Evolutionary conservation across 805 yeast genomes (phyloP).

Genomic region (Metschnikowia dekortorum): DNA sequence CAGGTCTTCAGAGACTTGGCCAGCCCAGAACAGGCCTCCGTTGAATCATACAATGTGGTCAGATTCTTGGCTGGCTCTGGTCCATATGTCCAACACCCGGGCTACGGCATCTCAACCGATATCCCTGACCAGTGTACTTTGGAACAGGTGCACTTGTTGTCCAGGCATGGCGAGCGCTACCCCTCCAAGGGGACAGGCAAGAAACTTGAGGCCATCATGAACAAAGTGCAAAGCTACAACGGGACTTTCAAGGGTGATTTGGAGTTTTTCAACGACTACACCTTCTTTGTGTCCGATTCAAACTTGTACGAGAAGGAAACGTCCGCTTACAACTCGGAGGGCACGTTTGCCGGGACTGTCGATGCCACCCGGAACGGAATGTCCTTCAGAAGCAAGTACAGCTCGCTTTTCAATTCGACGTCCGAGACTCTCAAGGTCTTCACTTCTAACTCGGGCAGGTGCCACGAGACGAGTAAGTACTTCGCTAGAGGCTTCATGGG

Average conservation of each 20-base stretch:
- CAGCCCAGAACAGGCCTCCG: conserved; percentile 37
- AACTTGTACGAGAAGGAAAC: conserved; percentile 48
- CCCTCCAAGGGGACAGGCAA: conserved; percentile 37
- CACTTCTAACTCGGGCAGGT: conserved; percentile 51
- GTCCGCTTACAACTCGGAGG: conserved; percentile 36
- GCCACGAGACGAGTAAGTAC: conserved; percentile 49
- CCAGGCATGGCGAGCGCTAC: conserved; percentile 78
- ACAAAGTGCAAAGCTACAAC: conserved; percentile 24
- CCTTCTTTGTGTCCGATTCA: conserved; percentile 41
- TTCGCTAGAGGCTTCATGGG: conserved; percentile 61
- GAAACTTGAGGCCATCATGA: conserved; percentile 22
- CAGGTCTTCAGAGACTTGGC: conserved; percentile 29
- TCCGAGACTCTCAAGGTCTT: conserved; percentile 44
- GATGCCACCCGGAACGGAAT: conserved; percentile 49
- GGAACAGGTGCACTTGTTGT: conserved; percentile 65
- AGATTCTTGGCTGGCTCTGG: conserved; percentile 53
- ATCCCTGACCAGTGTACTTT: conserved; percentile 50
- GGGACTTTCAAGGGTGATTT: conserved; percentile 45
- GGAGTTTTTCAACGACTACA: conserved; percentile 50
- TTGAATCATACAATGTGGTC: conserved; percentile 44
- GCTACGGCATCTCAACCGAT: conserved; percentile 49
- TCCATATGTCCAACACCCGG: conserved; percentile 50
- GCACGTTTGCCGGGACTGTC: conserved; percentile 49
- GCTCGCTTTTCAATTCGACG: conserved; percentile 36
- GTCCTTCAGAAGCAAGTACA: conserved; percentile 45